These are phyloP conservation scores for Silene latifolia DNA, from an alignment of 148 eudicot species.

Conservation along the genomic window DNA sequence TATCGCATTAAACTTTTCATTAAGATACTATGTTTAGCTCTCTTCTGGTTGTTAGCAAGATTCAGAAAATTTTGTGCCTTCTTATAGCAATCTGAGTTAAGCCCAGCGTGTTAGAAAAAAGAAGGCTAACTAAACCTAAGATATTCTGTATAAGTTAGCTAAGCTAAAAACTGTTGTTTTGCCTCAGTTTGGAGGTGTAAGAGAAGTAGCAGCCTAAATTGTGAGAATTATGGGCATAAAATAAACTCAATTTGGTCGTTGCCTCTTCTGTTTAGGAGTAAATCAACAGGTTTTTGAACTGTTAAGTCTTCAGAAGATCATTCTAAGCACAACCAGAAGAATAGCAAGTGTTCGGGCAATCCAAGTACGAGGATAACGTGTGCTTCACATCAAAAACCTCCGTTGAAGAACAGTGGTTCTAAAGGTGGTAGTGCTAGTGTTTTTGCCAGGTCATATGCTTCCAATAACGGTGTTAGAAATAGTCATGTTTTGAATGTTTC, in stretches of 20 bases:
- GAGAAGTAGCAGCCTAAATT: conserved; percentile 46
- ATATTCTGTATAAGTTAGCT: background rate
- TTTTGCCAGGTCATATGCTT: background rate
- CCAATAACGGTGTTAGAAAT: conserved; percentile 6
- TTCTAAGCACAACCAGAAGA: background rate
- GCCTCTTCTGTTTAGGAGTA: conserved; percentile 44
- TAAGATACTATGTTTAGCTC: background rate
- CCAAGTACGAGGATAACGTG: background rate
- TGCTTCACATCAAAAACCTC: conserved; percentile 33
- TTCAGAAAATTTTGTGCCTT: background rate
- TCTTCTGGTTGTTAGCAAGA: background rate
- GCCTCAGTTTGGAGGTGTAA: conserved; percentile 45
- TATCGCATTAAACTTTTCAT: background rate
- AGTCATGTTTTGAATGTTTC: conserved; percentile 38
- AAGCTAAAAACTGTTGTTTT: background rate
- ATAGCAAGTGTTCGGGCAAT: background rate
- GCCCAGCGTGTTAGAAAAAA: background rate
- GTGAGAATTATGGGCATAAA: conserved; percentile 24
- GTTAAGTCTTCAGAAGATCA: conserved; percentile 10
- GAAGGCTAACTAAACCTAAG: background rate
- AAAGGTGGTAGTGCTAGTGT: background rate
- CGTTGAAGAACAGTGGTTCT: conserved; percentile 33
- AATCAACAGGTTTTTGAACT: conserved; percentile 52
- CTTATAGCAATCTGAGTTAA: background rate
- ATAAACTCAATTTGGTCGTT: conserved; percentile 53